Conservation (phyloP, 352 stramenopile genomes). For the Phytophthora crassamura region DNA sequence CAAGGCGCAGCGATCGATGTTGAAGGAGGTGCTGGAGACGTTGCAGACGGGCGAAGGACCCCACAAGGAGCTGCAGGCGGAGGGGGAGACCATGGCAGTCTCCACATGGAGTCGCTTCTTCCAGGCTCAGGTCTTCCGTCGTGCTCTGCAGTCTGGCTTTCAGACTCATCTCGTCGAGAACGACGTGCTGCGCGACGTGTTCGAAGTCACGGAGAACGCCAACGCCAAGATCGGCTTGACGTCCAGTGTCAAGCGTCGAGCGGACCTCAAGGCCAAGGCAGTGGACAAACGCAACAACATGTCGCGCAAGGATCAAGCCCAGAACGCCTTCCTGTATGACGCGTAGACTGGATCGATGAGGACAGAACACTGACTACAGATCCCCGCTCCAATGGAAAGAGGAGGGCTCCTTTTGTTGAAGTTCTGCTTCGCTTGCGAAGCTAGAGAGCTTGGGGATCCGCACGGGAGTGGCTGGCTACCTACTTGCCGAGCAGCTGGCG, state of each 20-base stretch:
- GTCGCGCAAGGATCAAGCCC: conserved; percentile 55
- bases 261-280: conserved; percentile 54
- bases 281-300: conserved; percentile 65
- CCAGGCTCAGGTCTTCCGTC: conserved; percentile 67
- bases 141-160: conserved; percentile 59
- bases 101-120: conserved; percentile 74
- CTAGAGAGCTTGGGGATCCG: conserved; percentile 12
- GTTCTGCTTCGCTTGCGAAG: conserved; percentile 17
- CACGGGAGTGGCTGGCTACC: conserved; percentile 10
- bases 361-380: conserved; percentile 22
- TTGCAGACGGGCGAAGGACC: conserved; percentile 61
- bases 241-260: conserved; percentile 54
- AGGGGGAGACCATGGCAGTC: conserved; percentile 57
- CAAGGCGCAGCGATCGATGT: conserved; percentile 63
- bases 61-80: conserved; percentile 58
- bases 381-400: conserved; percentile 27
- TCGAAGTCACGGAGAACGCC: conserved; percentile 60
- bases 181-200: conserved; percentile 62
- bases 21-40: conserved; percentile 77
- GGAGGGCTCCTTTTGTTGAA: conserved; percentile 19
- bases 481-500: conserved; percentile 78
- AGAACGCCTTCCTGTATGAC: conserved; percentile 78
- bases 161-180: conserved; percentile 70
- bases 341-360: conserved; percentile 22
- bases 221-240: conserved; percentile 59